These are phyloP conservation scores for Nakazawaea anatomiae DNA, from an alignment of 805 yeast genomes.

Conservation along the genomic window DNA sequence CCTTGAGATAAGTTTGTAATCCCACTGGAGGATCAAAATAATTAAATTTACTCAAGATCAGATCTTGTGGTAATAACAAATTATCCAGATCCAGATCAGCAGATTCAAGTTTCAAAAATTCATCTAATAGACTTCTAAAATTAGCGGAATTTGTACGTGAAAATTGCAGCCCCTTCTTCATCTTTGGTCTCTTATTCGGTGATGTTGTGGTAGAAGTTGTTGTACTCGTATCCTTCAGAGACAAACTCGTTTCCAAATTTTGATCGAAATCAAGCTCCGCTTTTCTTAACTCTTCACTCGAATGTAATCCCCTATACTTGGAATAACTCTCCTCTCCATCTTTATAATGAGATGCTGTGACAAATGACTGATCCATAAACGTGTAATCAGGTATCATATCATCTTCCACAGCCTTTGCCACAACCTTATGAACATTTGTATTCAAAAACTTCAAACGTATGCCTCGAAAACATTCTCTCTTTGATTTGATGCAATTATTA, in stretches of 20 bases:
- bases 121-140: conserved; percentile 2
- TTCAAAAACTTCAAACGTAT: conserved; percentile 36
- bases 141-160: conserved; percentile 14
- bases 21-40: conserved; percentile 6
- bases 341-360: conserved; percentile 33
- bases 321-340: conserved; percentile 27
- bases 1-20: not conserved
- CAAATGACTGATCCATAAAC: conserved; percentile 37
- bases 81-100: not conserved
- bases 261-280: conserved; percentile 8
- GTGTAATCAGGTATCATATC: not conserved
- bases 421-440: conserved; percentile 4
- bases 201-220: too few species aligned
- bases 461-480: conserved; percentile 42
- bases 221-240: conserved; percentile 15
- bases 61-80: not conserved
- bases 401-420: not conserved
- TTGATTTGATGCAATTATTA: conserved; percentile 46
- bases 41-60: not conserved
- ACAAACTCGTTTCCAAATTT: conserved; percentile 2
- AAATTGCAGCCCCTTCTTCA: conserved; percentile 26
- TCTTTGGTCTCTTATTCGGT: conserved; percentile 23
- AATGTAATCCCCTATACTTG: conserved; percentile 22
- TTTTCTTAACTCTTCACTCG: conserved; percentile 6
- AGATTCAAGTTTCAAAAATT: conserved; percentile 1